Evolutionary conservation across 1,284 basidiomycete genomes (phyloP), one percentile per base, ranked within the genome.

Genomic region (Apiotrichum montevideense): DNA sequence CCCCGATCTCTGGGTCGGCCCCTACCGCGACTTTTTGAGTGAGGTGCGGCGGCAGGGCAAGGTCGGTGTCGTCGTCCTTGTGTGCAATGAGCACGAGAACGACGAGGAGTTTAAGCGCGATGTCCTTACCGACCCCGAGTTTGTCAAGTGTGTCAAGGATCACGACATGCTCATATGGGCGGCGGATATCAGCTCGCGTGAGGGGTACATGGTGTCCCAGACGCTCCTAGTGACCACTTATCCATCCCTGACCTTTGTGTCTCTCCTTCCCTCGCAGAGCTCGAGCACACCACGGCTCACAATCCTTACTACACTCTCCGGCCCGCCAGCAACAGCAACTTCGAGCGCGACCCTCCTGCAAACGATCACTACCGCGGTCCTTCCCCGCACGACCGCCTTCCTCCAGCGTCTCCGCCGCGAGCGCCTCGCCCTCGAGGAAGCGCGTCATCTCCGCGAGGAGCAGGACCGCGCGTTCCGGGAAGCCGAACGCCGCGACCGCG

Each of bases 1-100:
- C 0, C 90, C 90, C 0, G 87, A 90, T 59, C 93, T 96, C 77
- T 85, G 81, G 52, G 72, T 87, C 4, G 87, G 87, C 0, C 81
- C 84, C n/a, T 97, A 98, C 70, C 88, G 94, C 61, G 83, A 87
- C 6, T 87, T 87, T 44, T 76, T 95, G 58, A 81, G 83, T 48
- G 70, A 74, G 14, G 87, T 89, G 57, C 83, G 90, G 69, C 82
- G 80, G 52, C 86, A 94, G 47, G 78, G 83, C 32, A 83, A 83
- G 72, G 81, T 96, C 47, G 86, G 87, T 0, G 87, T 89, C 65
- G 82, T 94, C 1, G 76, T 97, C 1, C 79, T 98, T n/a, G 85
- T 92, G 49, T 91, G 88, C 66, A 84, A 85, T 40, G 92, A 96
- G 67, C 93, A 98, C 66, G 90, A 95, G 68, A 86, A 94, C 66